Percentiles rank a stretch among this genome's conserved stretches.
phyloP scores from a whole-genome alignment of 768 basidiomycete species.

The Leccinum subtestaceum region DNA sequence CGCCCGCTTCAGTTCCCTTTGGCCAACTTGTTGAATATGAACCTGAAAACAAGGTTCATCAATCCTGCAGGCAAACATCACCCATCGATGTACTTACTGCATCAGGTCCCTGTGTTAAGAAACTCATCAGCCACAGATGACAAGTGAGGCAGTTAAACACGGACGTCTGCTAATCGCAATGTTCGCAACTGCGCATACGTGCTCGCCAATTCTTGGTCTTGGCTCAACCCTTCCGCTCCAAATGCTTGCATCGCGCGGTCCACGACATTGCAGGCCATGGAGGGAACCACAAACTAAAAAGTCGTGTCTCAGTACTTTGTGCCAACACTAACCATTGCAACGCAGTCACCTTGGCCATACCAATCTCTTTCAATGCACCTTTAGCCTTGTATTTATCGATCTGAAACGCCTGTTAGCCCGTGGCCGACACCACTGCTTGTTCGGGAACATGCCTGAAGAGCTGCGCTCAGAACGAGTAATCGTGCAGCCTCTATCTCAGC shows the following conservation, averaged over 20 bases:
- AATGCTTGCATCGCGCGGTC: conserved; percentile 96
- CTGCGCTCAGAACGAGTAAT: conserved; percentile 88
- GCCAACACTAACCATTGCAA: background rate
- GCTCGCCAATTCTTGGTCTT: conserved; percentile 80
- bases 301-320: background rate
- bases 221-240: conserved; percentile 94
- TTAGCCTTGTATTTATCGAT: conserved; percentile 91
- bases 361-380: conserved; percentile 95
- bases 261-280: conserved; percentile 82
- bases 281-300: conserved; percentile 87
- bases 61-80: background rate
- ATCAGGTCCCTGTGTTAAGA: conserved; percentile 62
- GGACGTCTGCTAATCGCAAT: conserved; percentile 81
- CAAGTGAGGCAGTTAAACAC: conserved; percentile 24
- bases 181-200: conserved; percentile 82
- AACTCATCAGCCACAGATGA: conserved; percentile 1
- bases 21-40: conserved; percentile 94
- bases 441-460: conserved; percentile 57
- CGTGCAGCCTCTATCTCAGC: conserved; percentile 91
- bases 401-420: conserved; percentile 36
- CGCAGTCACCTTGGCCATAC: conserved; percentile 81
- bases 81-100: conserved; percentile 45
- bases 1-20: conserved; percentile 80
- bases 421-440: background rate
- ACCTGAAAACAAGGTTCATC: conserved; percentile 47